Conservation (phyloP, 768 basidiomycete genomes). For the Crassisporium funariophilum region DNA sequence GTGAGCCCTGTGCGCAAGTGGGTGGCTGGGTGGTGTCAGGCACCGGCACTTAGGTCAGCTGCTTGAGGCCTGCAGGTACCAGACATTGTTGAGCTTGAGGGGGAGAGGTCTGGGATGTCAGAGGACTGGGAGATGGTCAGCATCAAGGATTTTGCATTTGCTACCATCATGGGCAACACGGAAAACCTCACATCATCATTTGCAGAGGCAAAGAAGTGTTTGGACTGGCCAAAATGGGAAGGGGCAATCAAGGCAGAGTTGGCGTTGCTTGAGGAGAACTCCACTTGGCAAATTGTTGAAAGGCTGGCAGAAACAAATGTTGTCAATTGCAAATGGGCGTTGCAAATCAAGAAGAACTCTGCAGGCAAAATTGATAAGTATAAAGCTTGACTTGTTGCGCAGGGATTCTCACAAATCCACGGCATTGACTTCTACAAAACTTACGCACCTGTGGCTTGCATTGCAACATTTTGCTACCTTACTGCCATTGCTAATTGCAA, state of each 20-base stretch:
- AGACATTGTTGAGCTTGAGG: too few species aligned
- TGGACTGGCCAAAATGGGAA: background rate
- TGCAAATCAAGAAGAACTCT: conserved; percentile 36
- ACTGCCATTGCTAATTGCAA: conserved; percentile 29
- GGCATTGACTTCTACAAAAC: conserved; percentile 36
- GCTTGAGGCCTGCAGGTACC: too few species aligned
- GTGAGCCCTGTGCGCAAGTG: too few species aligned
- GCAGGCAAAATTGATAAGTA: conserved; percentile 31
- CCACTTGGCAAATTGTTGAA: background rate
- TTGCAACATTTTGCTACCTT: conserved; percentile 5
- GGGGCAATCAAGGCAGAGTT: background rate
- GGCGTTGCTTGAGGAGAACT: background rate
- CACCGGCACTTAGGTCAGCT: too few species aligned
- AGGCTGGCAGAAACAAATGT: background rate
- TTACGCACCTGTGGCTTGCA: background rate
- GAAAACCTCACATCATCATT: too few species aligned
- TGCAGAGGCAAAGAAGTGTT: background rate
- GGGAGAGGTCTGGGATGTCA: too few species aligned
- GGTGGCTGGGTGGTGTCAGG: too few species aligned
- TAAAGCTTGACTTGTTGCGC: conserved; percentile 44
- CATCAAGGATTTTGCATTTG: too few species aligned
- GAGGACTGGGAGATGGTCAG: too few species aligned
- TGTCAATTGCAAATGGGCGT: conserved; percentile 40
- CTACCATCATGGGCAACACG: too few species aligned
- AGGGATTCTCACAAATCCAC: conserved; percentile 40